Evolutionary conservation across 176 grass and related monocot species (phyloP), one percentile per base, ranked within the genome.

Genomic region (Puccinellia tenuiflora): DNA sequence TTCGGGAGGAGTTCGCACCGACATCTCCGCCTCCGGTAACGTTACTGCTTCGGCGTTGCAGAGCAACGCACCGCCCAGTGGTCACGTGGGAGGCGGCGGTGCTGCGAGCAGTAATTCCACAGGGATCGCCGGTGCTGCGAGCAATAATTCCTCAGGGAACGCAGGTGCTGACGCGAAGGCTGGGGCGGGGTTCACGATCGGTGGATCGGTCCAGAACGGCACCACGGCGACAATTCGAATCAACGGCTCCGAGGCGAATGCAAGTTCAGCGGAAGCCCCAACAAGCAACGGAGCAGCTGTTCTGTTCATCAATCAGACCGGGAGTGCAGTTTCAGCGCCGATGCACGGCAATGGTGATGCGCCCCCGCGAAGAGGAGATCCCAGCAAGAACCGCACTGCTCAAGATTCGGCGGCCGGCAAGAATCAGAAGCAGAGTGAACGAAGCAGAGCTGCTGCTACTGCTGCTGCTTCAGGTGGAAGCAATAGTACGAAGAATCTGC

Each of bases 331-430:
- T 87, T 6, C 68, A 73, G 73, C 1, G 16, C 21, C 46, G 28
- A 79, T 24, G 52, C 59, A 76, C 51, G 54, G 78, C 33, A 43
- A 72, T 52, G 82, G 79, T 52, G 46, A 70, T 50, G 63, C n/a
- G 11, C 81, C 86, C 43, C 85, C 78, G 31, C 60, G 16, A 43
- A 85, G 50, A 40, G 83, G 75, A 65, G 31, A 42, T 91, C 51
- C 74, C 42, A 77, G 55, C 61, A 90, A 84, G n/a, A 84, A 83
- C 74, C 86, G 84, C 17, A 79, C 86, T 5, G 47, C 74, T 18
- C 68, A 7, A 46, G 81, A 42, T 81, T 81, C 83, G 42, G 45
- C 51, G 62, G 15, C 51, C 63, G 33, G 26, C 71, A 74, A 78
- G 38, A 24, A 63, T 77, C 85, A 78, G 67, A 84, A 84, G 22